phyloP scores from a whole-genome alignment of 2,329 filamentous ascomycete genomes.

The Blastomyces silverae region DNA sequence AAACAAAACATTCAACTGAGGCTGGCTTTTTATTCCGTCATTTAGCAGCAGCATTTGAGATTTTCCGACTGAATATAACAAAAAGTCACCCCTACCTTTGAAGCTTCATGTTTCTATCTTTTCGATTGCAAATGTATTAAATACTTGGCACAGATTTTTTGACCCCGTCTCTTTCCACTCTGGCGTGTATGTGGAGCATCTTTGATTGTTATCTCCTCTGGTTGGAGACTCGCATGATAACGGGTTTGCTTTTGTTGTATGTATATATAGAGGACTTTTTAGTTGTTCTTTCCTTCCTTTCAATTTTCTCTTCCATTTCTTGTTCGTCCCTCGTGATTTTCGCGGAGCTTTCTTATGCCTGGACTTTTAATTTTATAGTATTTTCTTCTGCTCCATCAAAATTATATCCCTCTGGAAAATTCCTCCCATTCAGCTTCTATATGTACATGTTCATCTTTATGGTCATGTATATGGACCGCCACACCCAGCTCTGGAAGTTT shows the following conservation, averaged over 20 bases:
- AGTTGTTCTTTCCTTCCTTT: slow-evolving; percentile 15
- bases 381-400: slow-evolving; percentile 6
- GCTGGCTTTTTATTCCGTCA: not conserved
- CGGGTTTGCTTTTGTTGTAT: slow-evolving; percentile 35
- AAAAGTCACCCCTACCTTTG: not conserved
- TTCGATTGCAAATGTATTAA: slow-evolving; percentile 10
- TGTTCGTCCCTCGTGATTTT: not conserved
- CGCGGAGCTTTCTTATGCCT: not conserved
- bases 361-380: not conserved
- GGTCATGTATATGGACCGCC: not conserved
- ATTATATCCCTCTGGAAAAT: not conserved
- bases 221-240: slow-evolving; percentile 37
- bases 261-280: slow-evolving; percentile 38
- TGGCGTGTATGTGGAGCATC: slow-evolving; percentile 40
- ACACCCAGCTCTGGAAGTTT: not conserved
- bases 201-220: slow-evolving; percentile 24
- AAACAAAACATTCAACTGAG: not conserved
- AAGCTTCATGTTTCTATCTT: not conserved
- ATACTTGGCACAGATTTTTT: slow-evolving; percentile 21
- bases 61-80: not conserved
- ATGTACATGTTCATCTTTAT: not conserved
- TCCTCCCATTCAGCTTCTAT: not conserved
- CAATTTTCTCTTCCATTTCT: not conserved
- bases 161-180: slow-evolving; percentile 38
- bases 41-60: not conserved